A percentile compares a stretch with the other conserved stretches of the same genome.
These are phyloP conservation scores for Septoria petroselini DNA, from an alignment of 2,329 filamentous ascomycete genomes.

Conservation along the genomic window DNA sequence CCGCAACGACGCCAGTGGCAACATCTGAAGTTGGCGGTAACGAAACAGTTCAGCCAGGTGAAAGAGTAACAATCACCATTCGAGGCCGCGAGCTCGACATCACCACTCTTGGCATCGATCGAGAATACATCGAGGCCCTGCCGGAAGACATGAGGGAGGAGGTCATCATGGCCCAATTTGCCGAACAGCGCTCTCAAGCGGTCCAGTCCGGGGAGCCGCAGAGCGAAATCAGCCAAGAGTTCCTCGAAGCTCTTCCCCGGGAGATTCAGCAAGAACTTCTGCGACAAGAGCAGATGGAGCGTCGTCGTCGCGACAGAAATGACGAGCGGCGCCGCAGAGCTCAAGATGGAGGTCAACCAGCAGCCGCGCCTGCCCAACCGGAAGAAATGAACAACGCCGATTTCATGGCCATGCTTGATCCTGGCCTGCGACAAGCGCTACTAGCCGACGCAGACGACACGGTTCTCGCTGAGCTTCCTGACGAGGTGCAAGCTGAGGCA, in stretches of 20 bases:
- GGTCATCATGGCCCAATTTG: conserved; percentile 87
- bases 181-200: conserved; percentile 76
- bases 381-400: conserved; percentile 90
- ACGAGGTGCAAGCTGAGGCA: conserved; percentile 81
- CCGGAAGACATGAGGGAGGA: conserved; percentile 95
- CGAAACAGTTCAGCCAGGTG: conserved; percentile 42
- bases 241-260: conserved; percentile 84
- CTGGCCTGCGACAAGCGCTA: conserved; percentile 77
- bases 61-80: conserved; percentile 75
- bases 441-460: conserved; percentile 90
- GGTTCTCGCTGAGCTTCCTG: conserved; percentile 76
- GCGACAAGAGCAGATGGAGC: conserved; percentile 83
- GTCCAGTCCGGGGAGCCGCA: conserved; percentile 68
- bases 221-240: conserved; percentile 85
- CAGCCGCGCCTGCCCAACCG: conserved; percentile 49
- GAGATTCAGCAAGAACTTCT: conserved; percentile 89
- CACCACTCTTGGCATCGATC: conserved; percentile 88
- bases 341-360: conserved; percentile 39
- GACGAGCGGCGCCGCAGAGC: conserved; percentile 65
- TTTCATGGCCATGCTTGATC: conserved; percentile 86
- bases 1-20: conserved; percentile 41
- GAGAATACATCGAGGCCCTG: conserved; percentile 92
- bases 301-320: conserved; percentile 81
- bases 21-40: conserved; percentile 39
- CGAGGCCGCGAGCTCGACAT: conserved; percentile 87